Percentiles rank a stretch among this genome's conserved stretches.
These are phyloP conservation scores for Xerocomellus chrysenteron DNA, from an alignment of 768 basidiomycete species.

Conservation along the genomic window DNA sequence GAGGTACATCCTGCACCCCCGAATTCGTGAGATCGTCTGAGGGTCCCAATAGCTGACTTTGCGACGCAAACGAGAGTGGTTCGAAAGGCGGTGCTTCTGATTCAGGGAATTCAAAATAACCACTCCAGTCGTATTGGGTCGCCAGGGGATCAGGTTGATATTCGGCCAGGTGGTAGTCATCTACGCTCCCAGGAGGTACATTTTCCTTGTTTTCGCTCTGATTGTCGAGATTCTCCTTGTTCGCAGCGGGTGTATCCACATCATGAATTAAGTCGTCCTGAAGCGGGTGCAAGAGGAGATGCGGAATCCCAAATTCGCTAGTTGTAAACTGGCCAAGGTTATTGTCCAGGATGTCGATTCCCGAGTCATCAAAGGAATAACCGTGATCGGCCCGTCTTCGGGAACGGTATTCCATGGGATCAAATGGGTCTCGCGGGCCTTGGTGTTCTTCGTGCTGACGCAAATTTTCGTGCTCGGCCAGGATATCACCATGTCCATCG, in stretches of 20 bases:
- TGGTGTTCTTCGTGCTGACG: background rate
- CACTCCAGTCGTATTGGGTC: conserved; percentile 22
- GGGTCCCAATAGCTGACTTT: conserved; percentile 10
- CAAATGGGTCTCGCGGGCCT: background rate
- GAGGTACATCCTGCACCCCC: background rate
- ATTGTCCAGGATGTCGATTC: conserved; percentile 15
- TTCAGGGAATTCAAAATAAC: conserved; percentile 23
- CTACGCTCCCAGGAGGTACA: conserved; percentile 2
- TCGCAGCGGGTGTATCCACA: conserved; percentile 1
- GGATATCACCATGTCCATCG: background rate
- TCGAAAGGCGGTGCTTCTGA: conserved; percentile 22
- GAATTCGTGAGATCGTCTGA: conserved; percentile 1
- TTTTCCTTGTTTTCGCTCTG: conserved; percentile 21
- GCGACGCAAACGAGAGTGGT: conserved; percentile 25
- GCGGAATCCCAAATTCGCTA: conserved; percentile 3
- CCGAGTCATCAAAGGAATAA: conserved; percentile 14
- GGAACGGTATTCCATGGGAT: background rate
- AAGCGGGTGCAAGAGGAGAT: conserved; percentile 1
- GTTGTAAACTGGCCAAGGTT: background rate
- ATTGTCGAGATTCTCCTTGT: conserved; percentile 15
- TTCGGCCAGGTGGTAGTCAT: background rate
- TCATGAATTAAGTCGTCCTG: conserved; percentile 4
- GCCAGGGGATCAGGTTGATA: background rate
- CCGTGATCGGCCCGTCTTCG: background rate
- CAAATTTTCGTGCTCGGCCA: background rate